Evolutionary conservation across 495 filamentous ascomycete species (phyloP), one percentile per base, ranked within the genome.

Genomic region (Neurospora terricola): DNA sequence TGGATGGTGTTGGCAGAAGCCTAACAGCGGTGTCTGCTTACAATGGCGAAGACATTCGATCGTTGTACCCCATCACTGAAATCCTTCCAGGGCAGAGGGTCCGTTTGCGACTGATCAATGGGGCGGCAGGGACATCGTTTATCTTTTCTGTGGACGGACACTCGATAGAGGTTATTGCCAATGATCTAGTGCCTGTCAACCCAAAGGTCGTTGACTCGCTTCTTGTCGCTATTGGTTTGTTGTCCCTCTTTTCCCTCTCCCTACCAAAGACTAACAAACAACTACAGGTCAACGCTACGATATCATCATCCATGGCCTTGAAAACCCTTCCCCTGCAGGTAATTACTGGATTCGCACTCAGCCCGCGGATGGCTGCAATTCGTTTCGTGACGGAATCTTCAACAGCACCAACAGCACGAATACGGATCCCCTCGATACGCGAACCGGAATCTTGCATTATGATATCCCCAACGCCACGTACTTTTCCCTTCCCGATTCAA

Each of bases 291-390:
- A 92, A 78, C 85, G 91, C 30, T 90, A 90, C 78, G 86, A 91
- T 73, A 80, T 92, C 23, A 85, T 91, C 69, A 83, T 92, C 42
- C 84, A 86, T 38, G 90, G 89, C 12, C 82, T 87, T 71, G 78
- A 86, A 68, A 73, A 74, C 21, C 54, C 75, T 38, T 80, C 75
- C 21, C 6, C 27, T 2, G 3, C 6, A 16, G 54, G 54, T 1
- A 83, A 86, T 72, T 91, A 88, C 80, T 93, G 91, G 91, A 76
- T 83, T 66, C 77, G 80, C 39, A 80, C 79, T 5, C 75, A 76
- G 6, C 54, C 54, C 12, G 54, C 54, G 1, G 54, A 66, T 4
- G 54, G 54, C 12, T 66, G 54, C 54, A 66, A 66, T 1, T 4
- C 6, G 1, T 66, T 66, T 9, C 54, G 54, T 3, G 16, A 66